A percentile compares a stretch with the other conserved stretches of the same genome.
phyloP scores from a whole-genome alignment of 1,284 basidiomycete genomes.

The Ganoderma multipileum region DNA sequence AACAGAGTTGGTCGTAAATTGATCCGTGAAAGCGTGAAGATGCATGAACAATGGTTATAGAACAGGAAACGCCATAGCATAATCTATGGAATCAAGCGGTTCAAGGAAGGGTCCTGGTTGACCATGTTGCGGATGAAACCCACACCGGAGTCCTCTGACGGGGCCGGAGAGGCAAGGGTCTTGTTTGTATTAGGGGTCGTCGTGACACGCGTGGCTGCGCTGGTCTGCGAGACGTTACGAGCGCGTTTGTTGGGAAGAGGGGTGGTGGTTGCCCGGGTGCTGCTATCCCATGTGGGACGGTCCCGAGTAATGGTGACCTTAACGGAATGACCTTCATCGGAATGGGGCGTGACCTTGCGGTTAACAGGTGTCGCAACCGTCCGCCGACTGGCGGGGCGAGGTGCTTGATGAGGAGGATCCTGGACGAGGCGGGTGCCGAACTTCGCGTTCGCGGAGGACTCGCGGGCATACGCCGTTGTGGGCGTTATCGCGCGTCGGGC shows the following conservation, averaged over 20 bases:
- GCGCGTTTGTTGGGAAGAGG: constrained; percentile 54
- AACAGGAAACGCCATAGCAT: constrained; percentile 15
- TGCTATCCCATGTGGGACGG: constrained; percentile 70
- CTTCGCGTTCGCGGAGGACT: constrained; percentile 86
- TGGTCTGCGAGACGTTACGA: constrained; percentile 76
- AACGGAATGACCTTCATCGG: constrained; percentile 66
- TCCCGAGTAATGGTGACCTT: constrained; percentile 67
- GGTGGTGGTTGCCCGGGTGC: constrained; percentile 54
- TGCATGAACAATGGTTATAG: constrained; percentile 28
- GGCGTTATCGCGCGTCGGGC: constrained; percentile 54
- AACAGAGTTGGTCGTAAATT: constrained; percentile 37
- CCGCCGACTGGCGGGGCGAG: constrained; percentile 70
- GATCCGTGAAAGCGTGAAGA: constrained; percentile 32
- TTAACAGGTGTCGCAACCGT: constrained; percentile 58
- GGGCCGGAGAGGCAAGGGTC: constrained; percentile 71
- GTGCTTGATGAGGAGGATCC: constrained; percentile 50
- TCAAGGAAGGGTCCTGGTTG: constrained; percentile 73
- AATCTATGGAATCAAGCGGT: constrained; percentile 44
- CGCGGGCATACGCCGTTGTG: constrained; percentile 68
- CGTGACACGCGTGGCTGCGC: constrained; percentile 52
- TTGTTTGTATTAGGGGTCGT: constrained; percentile 48
- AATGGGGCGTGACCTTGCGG: constrained; percentile 52
- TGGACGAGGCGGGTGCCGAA: constrained; percentile 79
- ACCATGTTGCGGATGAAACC: constrained; percentile 82
- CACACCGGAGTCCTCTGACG: constrained; percentile 85